These are phyloP conservation scores for Goffeauzyma gilvescens DNA, from an alignment of 768 basidiomycete genomes.

Conservation along the genomic window DNA sequence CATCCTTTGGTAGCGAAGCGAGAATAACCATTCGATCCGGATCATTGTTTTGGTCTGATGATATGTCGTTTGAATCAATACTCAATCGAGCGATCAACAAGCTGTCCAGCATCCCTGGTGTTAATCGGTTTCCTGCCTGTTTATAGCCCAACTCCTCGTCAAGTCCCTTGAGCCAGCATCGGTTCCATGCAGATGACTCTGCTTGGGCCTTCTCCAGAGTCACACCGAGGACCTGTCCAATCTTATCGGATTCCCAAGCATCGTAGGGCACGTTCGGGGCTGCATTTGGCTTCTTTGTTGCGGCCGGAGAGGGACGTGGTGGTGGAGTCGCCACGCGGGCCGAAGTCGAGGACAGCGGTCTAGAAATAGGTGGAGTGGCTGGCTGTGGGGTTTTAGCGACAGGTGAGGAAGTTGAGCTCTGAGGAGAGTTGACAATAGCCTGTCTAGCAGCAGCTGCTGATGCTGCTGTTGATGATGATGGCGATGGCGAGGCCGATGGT, in stretches of 20 bases:
- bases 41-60: constrained; percentile 47
- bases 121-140: constrained; percentile 4
- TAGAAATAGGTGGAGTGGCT: not conserved
- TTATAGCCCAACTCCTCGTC: constrained; percentile 47
- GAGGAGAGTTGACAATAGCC: no score
- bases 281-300: constrained; percentile 9
- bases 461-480: constrained; percentile 16
- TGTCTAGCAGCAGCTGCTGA: not conserved
- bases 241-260: constrained; percentile 55
- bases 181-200: not conserved
- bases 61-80: constrained; percentile 51
- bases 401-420: not conserved
- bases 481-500: constrained; percentile 32
- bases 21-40: constrained; percentile 30
- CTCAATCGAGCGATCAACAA: constrained; percentile 69
- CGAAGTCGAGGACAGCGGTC: not conserved
- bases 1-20: constrained; percentile 53
- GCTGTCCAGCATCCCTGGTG: constrained; percentile 36
- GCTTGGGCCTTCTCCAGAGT: constrained; percentile 51
- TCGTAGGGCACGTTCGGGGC: constrained; percentile 37
- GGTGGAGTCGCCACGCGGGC: not conserved
- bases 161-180: constrained; percentile 64
- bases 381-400: constrained; percentile 5
- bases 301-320: not conserved
- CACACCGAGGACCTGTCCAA: constrained; percentile 51